Percentiles rank a stretch among this genome's conserved stretches.
Conservation (phyloP, 1,284 basidiomycete species). For the Pascua sp. region DNA sequence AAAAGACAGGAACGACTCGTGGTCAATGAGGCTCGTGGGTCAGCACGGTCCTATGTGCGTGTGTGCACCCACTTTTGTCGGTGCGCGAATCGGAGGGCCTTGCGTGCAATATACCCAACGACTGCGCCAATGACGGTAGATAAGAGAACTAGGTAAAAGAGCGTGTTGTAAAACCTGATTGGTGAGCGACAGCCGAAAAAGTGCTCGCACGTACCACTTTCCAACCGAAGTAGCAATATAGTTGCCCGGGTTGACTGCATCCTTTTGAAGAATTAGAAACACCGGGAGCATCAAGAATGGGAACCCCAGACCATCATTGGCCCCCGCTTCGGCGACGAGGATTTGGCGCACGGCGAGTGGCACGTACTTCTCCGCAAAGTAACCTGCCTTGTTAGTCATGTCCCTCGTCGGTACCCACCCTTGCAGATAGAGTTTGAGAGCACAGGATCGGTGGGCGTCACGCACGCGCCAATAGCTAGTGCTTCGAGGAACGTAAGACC, state of each 20-base stretch:
- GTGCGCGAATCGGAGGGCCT: conserved; percentile 35
- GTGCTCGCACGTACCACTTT: conserved; percentile 50
- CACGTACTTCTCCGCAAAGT: conserved; percentile 45
- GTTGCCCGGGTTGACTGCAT: conserved; percentile 35
- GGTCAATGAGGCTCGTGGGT: conserved; percentile 39
- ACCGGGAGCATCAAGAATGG: conserved; percentile 90
- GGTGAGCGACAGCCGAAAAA: not conserved
- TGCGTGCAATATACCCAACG: conserved; percentile 61
- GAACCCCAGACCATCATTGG: conserved; percentile 79
- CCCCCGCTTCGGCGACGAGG: conserved; percentile 46
- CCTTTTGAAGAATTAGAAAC: conserved; percentile 70
- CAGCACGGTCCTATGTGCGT: not conserved
- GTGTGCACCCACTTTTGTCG: conserved; percentile 50
- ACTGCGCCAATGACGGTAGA: conserved; percentile 72
- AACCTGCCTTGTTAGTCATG: conserved; percentile 21
- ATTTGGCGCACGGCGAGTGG: conserved; percentile 46
- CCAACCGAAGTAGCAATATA: conserved; percentile 60
- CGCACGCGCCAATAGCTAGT: conserved; percentile 83
- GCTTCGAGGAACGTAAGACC: conserved; percentile 79
- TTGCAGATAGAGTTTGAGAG: conserved; percentile 62
- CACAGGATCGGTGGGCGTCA: conserved; percentile 95
- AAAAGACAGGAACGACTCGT: conserved; percentile 47
- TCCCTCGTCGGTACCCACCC: conserved; percentile 20
- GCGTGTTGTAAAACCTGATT: conserved; percentile 43
- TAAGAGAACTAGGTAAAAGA: conserved; percentile 57